These are phyloP conservation scores for Amanita pallidorosea DNA, from an alignment of 768 basidiomycete species.

Conservation along the genomic window DNA sequence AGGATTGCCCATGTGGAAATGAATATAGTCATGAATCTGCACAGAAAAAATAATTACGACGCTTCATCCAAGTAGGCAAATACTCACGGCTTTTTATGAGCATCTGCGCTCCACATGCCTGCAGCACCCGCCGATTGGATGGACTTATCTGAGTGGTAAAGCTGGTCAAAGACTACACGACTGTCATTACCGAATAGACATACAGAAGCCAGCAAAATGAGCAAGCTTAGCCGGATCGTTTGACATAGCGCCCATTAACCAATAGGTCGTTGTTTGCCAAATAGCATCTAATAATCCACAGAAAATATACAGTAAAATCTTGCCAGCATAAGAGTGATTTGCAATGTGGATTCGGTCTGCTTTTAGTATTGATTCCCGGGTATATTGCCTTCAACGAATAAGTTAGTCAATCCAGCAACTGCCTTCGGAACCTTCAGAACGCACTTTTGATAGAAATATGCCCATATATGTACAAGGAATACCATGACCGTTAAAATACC, in stretches of 20 bases:
- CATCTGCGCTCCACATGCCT: constrained; percentile 65
- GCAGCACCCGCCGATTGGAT: constrained; percentile 72
- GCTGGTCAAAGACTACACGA: background rate
- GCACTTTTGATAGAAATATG: constrained; percentile 65
- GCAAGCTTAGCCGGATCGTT: constrained; percentile 75
- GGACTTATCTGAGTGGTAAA: constrained; percentile 42
- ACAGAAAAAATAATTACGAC: background rate
- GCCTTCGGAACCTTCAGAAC: background rate
- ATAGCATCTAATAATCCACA: constrained; percentile 71
- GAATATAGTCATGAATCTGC: constrained; percentile 60
- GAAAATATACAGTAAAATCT: constrained; percentile 56
- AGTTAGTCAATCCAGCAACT: background rate
- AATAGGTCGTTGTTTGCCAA: constrained; percentile 81
- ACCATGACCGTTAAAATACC: constrained; percentile 47
- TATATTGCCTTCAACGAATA: constrained; percentile 33
- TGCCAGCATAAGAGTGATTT: constrained; percentile 41
- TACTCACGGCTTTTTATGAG: constrained; percentile 46
- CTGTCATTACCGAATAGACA: constrained; percentile 16
- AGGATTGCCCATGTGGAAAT: constrained; percentile 68
- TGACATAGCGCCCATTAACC: constrained; percentile 81
- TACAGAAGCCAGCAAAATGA: constrained; percentile 75
- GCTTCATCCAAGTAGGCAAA: background rate
- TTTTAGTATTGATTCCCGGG: constrained; percentile 31
- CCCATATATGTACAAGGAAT: constrained; percentile 67
- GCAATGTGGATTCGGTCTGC: constrained; percentile 45